phyloP scores from a whole-genome alignment of 257 asterid species.

The Solanum sitiens region DNA sequence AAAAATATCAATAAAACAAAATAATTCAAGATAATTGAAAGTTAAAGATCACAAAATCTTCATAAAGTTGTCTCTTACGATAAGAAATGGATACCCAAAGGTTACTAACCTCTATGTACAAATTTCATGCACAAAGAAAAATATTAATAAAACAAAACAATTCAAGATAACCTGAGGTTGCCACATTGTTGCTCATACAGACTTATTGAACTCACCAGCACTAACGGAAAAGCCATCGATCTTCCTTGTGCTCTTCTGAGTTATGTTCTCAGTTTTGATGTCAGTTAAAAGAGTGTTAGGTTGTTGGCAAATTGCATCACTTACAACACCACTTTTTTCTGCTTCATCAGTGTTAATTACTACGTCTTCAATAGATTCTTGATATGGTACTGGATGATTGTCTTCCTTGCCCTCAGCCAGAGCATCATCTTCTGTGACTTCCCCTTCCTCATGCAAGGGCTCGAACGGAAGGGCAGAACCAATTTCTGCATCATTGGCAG shows the following conservation, averaged over 20 bases:
- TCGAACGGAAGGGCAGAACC: background rate
- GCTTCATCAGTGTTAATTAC: background rate
- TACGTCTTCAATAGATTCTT: slow-evolving; percentile 1
- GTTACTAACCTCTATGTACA: background rate
- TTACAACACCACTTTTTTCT: background rate
- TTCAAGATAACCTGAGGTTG: background rate
- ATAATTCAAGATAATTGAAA: background rate
- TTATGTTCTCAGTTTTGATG: background rate
- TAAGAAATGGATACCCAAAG: background rate
- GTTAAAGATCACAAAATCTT: background rate
- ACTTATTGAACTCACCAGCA: background rate
- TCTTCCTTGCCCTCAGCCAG: slow-evolving; percentile 2
- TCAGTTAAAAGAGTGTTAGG: background rate
- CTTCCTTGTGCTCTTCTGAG: background rate
- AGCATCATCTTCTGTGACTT: background rate
- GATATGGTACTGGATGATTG: background rate
- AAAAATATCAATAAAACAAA: background rate
- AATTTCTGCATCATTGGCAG: background rate
- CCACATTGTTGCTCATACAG: slow-evolving; percentile 16
- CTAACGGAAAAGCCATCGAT: background rate
- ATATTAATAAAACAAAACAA: background rate
- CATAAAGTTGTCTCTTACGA: background rate
- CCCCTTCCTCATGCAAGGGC: slow-evolving; percentile 7
- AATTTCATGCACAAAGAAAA: background rate
- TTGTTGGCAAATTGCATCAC: background rate